Evolutionary conservation across 2,329 filamentous ascomycete species (phyloP).

Genomic region (Ampelomyces quisqualis): DNA sequence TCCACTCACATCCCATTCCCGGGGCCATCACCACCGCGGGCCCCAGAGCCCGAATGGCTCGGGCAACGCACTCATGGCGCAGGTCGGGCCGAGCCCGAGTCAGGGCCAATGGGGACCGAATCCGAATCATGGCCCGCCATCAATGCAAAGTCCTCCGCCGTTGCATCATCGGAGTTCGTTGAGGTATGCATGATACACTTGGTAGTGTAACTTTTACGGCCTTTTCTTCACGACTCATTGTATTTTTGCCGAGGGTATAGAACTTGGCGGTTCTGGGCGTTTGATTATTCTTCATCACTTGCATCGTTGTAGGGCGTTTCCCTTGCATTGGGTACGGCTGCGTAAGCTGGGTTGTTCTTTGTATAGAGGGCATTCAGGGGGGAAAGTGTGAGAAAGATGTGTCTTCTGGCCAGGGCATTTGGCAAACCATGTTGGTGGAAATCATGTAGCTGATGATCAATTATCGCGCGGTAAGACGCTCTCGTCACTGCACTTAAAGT

Average conservation of each 20-base stretch:
- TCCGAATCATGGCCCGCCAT: constrained; percentile 7
- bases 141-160: constrained; percentile 7
- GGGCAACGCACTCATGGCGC: constrained; percentile 1
- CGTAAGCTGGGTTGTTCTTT: background rate
- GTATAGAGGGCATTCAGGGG: background rate
- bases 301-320: constrained; percentile 10
- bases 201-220: background rate
- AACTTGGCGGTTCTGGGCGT: constrained; percentile 1
- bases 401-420: no score
- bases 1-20: constrained; percentile 9
- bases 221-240: constrained; percentile 4
- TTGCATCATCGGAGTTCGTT: constrained; percentile 7
- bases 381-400: background rate
- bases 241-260: constrained; percentile 1
- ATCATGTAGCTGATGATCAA: no score
- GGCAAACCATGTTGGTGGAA: no score
- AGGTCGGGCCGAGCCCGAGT: background rate
- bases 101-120: constrained; percentile 9
- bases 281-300: background rate
- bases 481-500: no score
- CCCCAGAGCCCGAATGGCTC: constrained; percentile 1
- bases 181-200: constrained; percentile 7
- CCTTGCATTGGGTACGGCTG: constrained; percentile 9
- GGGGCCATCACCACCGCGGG: background rate
- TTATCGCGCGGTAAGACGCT: no score